Base-by-base conservation (phyloP, 495 filamentous ascomycete species). In the Xylaria intraflava region DNA sequence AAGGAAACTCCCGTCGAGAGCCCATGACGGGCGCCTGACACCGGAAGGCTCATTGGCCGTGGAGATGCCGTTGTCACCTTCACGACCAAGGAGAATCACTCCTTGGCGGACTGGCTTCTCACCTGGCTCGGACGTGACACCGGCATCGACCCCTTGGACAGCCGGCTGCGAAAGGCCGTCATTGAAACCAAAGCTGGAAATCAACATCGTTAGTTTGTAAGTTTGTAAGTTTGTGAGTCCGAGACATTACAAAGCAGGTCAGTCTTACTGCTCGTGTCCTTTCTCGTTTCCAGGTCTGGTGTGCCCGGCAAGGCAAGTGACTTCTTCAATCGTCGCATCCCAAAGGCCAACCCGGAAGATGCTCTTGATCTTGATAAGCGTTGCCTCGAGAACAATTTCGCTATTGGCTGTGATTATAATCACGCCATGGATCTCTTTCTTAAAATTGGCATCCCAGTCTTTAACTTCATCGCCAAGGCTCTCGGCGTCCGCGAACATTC, bases 1-100 rank as follows among this genome's bases (percentile, higher is more conserved):
- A 22, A 72, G 56, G 41, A 72, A 69, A 45, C 62, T 71, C 9
- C 71, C 69, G 51, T 73, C 71, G n/a, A 66, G 51, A 22, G 69
- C 65, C 65, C 68, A 73, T 29, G 47, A 1, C 1, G 69, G 69
- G 11, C 69, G 64, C 14, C 31, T 41, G 17, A 48, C 20, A 2
- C 27, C 27, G 22, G 36, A 10, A 1, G 23, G 10, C 14, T 22
- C 39, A 40, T 3, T 22, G 41, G 16, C 16, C 9, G 11, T 9
- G 1, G 22, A 33, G n/a, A 42, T 23, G 23, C 45, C 54, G 8
- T 51, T 23, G 26, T 66, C 63, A 31, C 62, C 66, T 6, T 59
- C 47, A 39, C 66, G 67, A 46, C 66, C 64, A 27, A 59, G 48
- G 31, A 70, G 58, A 29, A 65, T 61, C 27, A 67, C 53, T n/a